Evolutionary conservation across 495 filamentous ascomycete genomes (phyloP), one percentile per base, ranked within the genome.

Genomic region (Penicillium lagena): DNA sequence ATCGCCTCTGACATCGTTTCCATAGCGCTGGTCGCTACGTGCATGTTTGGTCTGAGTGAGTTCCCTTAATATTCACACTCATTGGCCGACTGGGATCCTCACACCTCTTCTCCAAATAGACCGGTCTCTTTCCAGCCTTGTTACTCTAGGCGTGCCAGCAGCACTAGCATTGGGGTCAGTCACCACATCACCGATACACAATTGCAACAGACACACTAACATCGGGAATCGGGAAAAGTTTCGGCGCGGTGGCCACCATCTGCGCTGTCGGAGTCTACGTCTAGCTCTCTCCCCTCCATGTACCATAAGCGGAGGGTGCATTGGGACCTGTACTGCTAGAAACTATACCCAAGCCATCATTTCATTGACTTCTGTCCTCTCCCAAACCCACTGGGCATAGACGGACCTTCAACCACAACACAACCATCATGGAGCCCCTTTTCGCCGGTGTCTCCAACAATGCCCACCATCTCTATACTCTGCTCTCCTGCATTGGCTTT

Each of bases 211-310:
- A 33, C 11, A 46, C 43, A 28, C 45, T 49, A 34, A 38, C 35
- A 44, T 47, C 11, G 34, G 35, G 9, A 12, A 38, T 58, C 29
- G 46, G 6, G 9, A 41, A 4, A 60, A 98, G 93, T 35, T 89
- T 96, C 63, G 93, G 94, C 50, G 86, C 91, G 37, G 89, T 97
- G 14, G 95, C 88, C 75, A 91, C 95, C 83, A 96, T 98, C 62
- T 98, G 93, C 67, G 93, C 89, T 15, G 93, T 90, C 62, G 93
- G 93, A 58, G 94, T 98, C 60, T 98, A 98, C 82, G 93, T 98
- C 67, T 98, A 82, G 35, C 41, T 56, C 46, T 45, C 40, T 51
- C 41, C 44, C 53, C 46, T 58, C 50, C 45, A 66, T 71, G 66
- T 70, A 69, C 63, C 45, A 65, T 63, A 63, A 55, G 48, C 54